phyloP scores from a whole-genome alignment of 805 yeast species.

The Maudiozyma pseudohumilis region DNA sequence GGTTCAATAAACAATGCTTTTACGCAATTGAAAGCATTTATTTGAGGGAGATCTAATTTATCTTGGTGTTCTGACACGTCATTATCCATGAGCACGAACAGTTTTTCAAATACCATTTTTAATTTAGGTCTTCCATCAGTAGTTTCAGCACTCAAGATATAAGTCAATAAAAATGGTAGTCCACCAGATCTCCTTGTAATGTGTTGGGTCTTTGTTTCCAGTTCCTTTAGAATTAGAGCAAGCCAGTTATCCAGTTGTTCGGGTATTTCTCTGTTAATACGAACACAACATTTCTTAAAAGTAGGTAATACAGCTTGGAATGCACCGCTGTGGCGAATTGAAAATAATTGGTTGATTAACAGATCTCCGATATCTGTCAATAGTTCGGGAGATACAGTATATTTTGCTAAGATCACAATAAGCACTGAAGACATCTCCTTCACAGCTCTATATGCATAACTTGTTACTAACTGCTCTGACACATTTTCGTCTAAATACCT shows the following conservation, averaged over 20 bases:
- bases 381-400: constrained; percentile 20
- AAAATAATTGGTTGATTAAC: constrained; percentile 55
- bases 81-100: constrained; percentile 45
- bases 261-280: constrained; percentile 37
- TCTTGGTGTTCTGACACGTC: constrained; percentile 41
- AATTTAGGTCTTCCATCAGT: constrained; percentile 33
- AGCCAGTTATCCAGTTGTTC: constrained; percentile 50
- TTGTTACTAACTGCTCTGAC: constrained; percentile 40
- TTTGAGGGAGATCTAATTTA: constrained; percentile 76
- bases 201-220: constrained; percentile 50
- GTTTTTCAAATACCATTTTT: constrained; percentile 38
- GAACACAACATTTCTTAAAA: constrained; percentile 52
- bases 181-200: constrained; percentile 92
- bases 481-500: constrained; percentile 32
- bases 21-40: constrained; percentile 85
- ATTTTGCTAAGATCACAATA: constrained; percentile 33
- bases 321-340: constrained; percentile 84
- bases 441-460: constrained; percentile 74
- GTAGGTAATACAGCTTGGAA: constrained; percentile 83
- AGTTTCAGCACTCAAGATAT: constrained; percentile 48
- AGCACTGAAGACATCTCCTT: constrained; percentile 62
- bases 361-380: constrained; percentile 38
- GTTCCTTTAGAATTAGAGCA: constrained; percentile 38
- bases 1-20: constrained; percentile 67
- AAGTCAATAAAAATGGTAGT: constrained; percentile 69